Evolutionary conservation across 2,329 filamentous ascomycete species (phyloP).

Genomic region (Arthrobotrys pseudoclavata): DNA sequence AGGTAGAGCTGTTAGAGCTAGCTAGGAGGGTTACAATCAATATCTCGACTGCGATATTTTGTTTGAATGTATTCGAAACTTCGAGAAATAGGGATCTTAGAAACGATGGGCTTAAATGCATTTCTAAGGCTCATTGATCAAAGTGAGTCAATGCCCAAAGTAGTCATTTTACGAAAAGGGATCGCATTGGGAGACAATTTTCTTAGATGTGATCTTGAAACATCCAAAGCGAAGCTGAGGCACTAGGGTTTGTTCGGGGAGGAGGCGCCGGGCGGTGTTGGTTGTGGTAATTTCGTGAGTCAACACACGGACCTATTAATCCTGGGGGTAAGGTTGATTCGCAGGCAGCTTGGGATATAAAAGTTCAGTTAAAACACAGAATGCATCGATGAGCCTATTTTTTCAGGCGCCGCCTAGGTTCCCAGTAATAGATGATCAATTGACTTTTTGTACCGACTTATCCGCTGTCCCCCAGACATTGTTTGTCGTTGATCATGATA

Average conservation of each 20-base stretch:
- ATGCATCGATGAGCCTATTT: constrained; percentile 17
- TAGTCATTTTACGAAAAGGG: constrained; percentile 16
- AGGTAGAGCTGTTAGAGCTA: not conserved
- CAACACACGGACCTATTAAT: constrained; percentile 15
- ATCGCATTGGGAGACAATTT: not conserved
- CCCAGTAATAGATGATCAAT: not conserved
- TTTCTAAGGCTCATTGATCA: constrained; percentile 15
- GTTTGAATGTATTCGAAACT: constrained; percentile 29
- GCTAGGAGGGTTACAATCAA: constrained; percentile 1
- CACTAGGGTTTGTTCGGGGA: constrained; percentile 10
- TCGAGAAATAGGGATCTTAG: constrained; percentile 5
- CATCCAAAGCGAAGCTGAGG: constrained; percentile 1
- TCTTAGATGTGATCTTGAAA: constrained; percentile 11
- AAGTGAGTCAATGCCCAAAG: constrained; percentile 23
- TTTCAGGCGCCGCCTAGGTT: constrained; percentile 29
- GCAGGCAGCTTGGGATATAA: constrained; percentile 4
- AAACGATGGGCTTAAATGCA: constrained; percentile 24
- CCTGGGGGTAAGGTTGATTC: constrained; percentile 14
- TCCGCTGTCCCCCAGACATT: not conserved
- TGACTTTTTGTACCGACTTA: not conserved
- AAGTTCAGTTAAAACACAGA: not conserved
- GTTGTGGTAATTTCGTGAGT: constrained; percentile 30
- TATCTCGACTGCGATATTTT: constrained; percentile 20
- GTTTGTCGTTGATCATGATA: too few species aligned
- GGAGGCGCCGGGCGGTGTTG: constrained; percentile 8